These are phyloP conservation scores for Tylopilus balloui DNA, from an alignment of 768 basidiomycete species.

Conservation along the genomic window DNA sequence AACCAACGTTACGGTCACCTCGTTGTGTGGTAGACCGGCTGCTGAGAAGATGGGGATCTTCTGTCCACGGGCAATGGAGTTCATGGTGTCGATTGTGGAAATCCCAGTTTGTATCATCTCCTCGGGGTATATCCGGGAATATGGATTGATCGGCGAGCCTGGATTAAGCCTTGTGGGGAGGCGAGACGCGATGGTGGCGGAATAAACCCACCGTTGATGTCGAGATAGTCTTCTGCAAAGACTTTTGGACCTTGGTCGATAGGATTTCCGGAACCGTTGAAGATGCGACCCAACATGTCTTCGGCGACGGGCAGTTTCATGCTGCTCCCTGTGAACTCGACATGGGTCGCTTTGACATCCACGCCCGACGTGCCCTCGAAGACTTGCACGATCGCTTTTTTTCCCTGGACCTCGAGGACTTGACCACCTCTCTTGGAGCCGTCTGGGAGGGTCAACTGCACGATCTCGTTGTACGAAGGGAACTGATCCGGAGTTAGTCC, in stretches of 20 bases:
- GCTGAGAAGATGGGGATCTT: slow-evolving; percentile 99
- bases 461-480: slow-evolving; percentile 98
- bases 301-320: slow-evolving; percentile 99
- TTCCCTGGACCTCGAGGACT: slow-evolving; percentile 96
- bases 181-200: background rate
- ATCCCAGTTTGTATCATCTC: slow-evolving; percentile 99
- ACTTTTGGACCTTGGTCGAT: slow-evolving; percentile 99
- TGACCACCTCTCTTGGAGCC: slow-evolving; percentile 94
- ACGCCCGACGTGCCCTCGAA: slow-evolving; percentile 98
- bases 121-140: slow-evolving; percentile 98
- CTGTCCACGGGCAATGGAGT: slow-evolving; percentile 98
- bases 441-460: slow-evolving; percentile 91
- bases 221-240: slow-evolving; percentile 98
- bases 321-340: slow-evolving; percentile 96
- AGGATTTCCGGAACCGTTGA: slow-evolving; percentile 97
- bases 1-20: slow-evolving; percentile 46
- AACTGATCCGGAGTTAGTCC: slow-evolving; percentile 51
- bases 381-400: slow-evolving; percentile 98
- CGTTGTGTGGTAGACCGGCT: slow-evolving; percentile 97
- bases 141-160: slow-evolving; percentile 98
- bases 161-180: slow-evolving; percentile 17
- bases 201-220: slow-evolving; percentile 83
- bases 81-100: slow-evolving; percentile 96
- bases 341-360: slow-evolving; percentile 95
- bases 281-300: slow-evolving; percentile 98